phyloP scores from a whole-genome alignment of 345 rosid species.

The Dipteronia dyeriana region DNA sequence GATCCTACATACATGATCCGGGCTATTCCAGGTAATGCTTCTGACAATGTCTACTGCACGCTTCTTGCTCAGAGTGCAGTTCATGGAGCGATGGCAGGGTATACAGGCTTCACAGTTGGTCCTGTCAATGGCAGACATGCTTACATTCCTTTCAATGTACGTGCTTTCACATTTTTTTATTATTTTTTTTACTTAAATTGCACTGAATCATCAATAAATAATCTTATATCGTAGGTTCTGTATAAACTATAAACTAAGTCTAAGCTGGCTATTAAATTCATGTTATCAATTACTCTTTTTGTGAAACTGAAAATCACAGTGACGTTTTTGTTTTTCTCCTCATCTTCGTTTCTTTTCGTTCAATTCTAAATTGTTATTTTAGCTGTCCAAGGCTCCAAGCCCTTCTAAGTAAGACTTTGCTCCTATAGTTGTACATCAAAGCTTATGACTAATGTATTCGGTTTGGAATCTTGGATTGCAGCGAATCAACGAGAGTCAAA shows the following conservation, averaged over 20 bases:
- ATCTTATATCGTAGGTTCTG: background rate
- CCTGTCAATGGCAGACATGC: slow-evolving; percentile 80
- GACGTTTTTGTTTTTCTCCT: background rate
- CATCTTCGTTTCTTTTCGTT: background rate
- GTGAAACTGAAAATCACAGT: background rate
- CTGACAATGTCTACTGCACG: slow-evolving; percentile 89
- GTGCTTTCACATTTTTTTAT: slow-evolving; percentile 24
- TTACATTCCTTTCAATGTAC: slow-evolving; percentile 71
- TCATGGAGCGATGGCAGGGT: slow-evolving; percentile 95
- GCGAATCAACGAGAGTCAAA: slow-evolving; percentile 64
- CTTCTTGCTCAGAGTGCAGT: slow-evolving; percentile 88
- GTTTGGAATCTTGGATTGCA: slow-evolving; percentile 30
- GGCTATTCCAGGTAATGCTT: slow-evolving; percentile 78
- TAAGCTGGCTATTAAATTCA: background rate
- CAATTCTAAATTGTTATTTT: background rate
- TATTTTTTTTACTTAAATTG: background rate
- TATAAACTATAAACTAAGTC: background rate
- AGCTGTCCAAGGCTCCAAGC: background rate
- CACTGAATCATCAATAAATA: background rate
- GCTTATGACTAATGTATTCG: background rate
- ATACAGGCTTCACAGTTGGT: slow-evolving; percentile 79
- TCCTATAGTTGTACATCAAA: background rate
- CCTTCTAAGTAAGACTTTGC: background rate
- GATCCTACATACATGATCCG: slow-evolving; percentile 95
- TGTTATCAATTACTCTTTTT: background rate